Conservation (phyloP, 148 eudicot species). For the Rhododendron henanense region DNA sequence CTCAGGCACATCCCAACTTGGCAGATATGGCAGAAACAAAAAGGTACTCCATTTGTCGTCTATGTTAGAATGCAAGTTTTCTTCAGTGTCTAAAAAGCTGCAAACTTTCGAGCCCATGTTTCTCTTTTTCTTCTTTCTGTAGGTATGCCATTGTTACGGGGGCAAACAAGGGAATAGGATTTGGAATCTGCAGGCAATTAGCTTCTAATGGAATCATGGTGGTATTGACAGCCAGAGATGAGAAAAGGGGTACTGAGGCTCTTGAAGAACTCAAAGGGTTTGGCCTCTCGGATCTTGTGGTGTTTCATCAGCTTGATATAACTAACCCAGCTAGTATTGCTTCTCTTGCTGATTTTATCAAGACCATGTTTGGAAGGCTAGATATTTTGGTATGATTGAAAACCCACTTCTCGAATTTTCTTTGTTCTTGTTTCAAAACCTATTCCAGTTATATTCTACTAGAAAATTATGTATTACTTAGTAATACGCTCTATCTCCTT, state of each 20-base stretch:
- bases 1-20: background rate
- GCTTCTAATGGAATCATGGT: slow-evolving; percentile 20
- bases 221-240: slow-evolving; percentile 26
- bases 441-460: background rate
- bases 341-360: slow-evolving; percentile 23
- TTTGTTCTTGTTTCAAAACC: background rate
- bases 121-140: background rate
- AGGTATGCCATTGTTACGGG: slow-evolving; percentile 27
- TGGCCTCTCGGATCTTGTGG: slow-evolving; percentile 15
- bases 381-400: slow-evolving; percentile 11
- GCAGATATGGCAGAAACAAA: background rate
- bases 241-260: slow-evolving; percentile 30
- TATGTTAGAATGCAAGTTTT: background rate
- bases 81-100: background rate
- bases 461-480: background rate
- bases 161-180: slow-evolving; percentile 19
- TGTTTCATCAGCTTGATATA: slow-evolving; percentile 30
- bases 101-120: background rate
- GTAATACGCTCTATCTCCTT: background rate
- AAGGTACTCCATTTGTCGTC: background rate
- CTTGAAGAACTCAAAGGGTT: slow-evolving; percentile 14
- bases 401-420: background rate
- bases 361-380: slow-evolving; percentile 12
- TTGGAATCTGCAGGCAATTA: slow-evolving; percentile 22
- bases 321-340: slow-evolving; percentile 18